Evolutionary conservation across 257 asterid species (phyloP), one percentile per base, ranked within the genome.

Genomic region (Orobanche coerulescens): DNA sequence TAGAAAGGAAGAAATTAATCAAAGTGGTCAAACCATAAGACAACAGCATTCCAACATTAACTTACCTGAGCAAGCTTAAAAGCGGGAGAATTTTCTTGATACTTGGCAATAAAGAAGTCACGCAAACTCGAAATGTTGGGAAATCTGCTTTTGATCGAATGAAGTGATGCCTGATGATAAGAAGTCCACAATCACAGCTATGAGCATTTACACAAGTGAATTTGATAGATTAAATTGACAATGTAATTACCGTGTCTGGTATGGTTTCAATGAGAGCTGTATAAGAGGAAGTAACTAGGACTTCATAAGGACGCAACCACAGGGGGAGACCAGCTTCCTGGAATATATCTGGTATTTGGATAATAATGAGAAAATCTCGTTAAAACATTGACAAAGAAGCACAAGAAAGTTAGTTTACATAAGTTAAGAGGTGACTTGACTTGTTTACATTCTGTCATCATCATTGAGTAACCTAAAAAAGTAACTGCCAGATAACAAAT

Each of bases 321-420:
- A 91, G 80, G n/a, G 97, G 97, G 54, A 93, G 95, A 74, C 98
- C 98, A 73, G 97, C 98, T 83, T 93, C 98, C 89, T 93, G 98
- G 87, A 93, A 93, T 81, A 93, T 89, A 86, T 93, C 98, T 93
- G 79, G 72, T 80, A 84, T 74, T 72, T 52, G 69, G 64, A 65
- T 24, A 54, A 66, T 58, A 55, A 67, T 31, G 8, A 43, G 11
- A 66, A 43, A 62, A 52, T 13, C 25, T 23, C 46, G 50, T 68
- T 33, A 73, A 69, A 52, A 44, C 37, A 42, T 31, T 48, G 58
- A 31, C 26, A 57, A 58, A 49, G 24, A 49, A 51, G 59, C 46
- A 36, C 46, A 46, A 40, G 49, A 65, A 42, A 40, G 28, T 50
- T 28, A 22, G 46, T 28, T 46, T 36, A 62, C 25, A 42, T 55